A percentile compares a stretch with the other conserved stretches of the same genome.
phyloP scores from a whole-genome alignment of 1,139 yeast genomes.

The Kluyveromyces marxianus region DNA sequence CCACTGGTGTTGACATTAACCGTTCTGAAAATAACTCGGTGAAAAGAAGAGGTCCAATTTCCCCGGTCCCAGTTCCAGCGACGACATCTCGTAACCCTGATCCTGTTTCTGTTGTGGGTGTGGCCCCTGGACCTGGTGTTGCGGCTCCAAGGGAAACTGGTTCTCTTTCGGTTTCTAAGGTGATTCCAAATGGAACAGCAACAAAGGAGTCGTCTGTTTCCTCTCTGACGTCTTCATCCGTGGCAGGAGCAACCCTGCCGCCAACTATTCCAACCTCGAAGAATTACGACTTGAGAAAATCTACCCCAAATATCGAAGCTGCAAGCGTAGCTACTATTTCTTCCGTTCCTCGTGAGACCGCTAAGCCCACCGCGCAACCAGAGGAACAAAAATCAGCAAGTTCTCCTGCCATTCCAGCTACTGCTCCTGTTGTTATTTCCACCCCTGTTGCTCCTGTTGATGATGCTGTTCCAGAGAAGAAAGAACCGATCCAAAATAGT shows the following conservation, averaged over 20 bases:
- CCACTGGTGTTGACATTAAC: neutral
- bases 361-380: slow-evolving; percentile 7
- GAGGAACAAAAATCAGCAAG: neutral
- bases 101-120: no score
- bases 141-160: slow-evolving; percentile 6
- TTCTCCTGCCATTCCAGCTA: no score
- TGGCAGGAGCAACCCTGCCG: slow-evolving; percentile 33
- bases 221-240: slow-evolving; percentile 14
- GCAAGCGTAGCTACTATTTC: slow-evolving; percentile 4
- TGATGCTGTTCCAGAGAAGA: neutral
- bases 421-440: no score
- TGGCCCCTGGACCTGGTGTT: slow-evolving; percentile 1
- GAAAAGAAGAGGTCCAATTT: neutral
- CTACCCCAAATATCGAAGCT: neutral
- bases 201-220: slow-evolving; percentile 1
- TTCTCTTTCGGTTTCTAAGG: neutral
- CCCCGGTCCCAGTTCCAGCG: neutral
- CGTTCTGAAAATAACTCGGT: neutral
- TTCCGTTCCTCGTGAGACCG: slow-evolving; percentile 11
- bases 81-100: no score
- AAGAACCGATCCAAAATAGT: neutral
- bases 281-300: slow-evolving; percentile 23
- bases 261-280: slow-evolving; percentile 30
- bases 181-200: neutral
- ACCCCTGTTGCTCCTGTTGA: neutral